Evolutionary conservation across 495 filamentous ascomycete species (phyloP).

Genomic region (Lindgomyces ingoldianus): DNA sequence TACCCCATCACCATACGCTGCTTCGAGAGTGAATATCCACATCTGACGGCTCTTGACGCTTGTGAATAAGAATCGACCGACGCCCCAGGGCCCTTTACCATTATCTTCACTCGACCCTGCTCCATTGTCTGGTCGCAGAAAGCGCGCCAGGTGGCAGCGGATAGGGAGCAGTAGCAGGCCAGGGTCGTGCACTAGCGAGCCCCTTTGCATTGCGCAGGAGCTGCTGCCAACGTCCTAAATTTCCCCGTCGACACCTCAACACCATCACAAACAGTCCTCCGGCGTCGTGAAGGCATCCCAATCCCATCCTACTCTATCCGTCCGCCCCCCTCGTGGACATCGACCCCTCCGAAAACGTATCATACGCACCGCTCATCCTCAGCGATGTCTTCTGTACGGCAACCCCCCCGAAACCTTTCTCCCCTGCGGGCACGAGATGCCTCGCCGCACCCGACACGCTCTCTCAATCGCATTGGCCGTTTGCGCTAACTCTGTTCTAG

Average conservation of each 20-base stretch:
- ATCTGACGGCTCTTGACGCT: not conserved
- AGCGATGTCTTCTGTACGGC: conserved; percentile 36
- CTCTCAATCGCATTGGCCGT: conserved; percentile 31
- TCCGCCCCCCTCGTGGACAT: conserved; percentile 7
- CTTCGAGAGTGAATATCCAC: no score
- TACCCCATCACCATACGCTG: no score
- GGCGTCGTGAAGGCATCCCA: not conserved
- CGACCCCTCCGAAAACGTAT: conserved; percentile 6
- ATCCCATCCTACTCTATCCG: conserved; percentile 14
- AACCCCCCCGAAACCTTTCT: conserved; percentile 17
- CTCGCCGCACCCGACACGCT: conserved; percentile 14
- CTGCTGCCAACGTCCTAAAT: conserved; percentile 37
- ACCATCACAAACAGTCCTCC: conserved; percentile 24
- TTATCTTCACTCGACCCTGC: not conserved
- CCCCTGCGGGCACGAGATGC: conserved; percentile 16
- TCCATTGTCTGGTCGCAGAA: not conserved
- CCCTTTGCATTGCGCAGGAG: conserved; percentile 39
- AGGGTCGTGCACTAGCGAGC: conserved; percentile 31
- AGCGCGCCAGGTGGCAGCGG: conserved; percentile 23
- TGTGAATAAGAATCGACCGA: not conserved
- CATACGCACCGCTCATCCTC: conserved; percentile 7
- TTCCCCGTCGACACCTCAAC: conserved; percentile 36
- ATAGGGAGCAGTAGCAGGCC: conserved; percentile 2
- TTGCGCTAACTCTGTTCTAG: conserved; percentile 32
- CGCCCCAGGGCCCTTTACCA: not conserved